Conservation (phyloP, 2,329 filamentous ascomycete species). For the Colletotrichum truncatum region DNA sequence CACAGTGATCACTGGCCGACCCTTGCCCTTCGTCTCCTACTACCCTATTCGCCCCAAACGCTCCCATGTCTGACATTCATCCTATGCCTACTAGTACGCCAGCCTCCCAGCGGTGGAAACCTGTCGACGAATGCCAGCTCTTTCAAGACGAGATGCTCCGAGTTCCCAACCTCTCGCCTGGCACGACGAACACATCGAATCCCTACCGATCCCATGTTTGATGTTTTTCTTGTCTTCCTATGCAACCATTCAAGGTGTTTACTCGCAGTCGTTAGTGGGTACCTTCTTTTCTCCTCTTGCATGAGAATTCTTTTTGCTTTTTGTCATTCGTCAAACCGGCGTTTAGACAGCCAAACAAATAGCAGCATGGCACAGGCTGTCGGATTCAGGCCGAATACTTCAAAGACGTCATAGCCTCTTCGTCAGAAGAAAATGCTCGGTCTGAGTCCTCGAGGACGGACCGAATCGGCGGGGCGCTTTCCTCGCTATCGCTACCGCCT, state of each 20-base stretch:
- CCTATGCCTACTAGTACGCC: not conserved
- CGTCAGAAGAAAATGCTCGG: not conserved
- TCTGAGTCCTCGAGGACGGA: not conserved
- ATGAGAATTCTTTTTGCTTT: not conserved
- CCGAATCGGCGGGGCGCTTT: not conserved
- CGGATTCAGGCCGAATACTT: not conserved
- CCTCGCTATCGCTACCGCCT: not conserved
- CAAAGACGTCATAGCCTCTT: not conserved
- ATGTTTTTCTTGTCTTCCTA: not conserved
- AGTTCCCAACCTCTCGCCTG: not conserved
- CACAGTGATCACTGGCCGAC: not conserved
- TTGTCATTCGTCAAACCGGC: not conserved
- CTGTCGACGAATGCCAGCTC: slow-evolving; percentile 8
- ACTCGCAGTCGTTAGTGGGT: not conserved
- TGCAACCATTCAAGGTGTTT: not conserved
- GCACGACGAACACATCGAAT: not conserved
- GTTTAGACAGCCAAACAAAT: not conserved
- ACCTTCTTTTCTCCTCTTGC: not conserved
- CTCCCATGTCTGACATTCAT: slow-evolving; percentile 9
- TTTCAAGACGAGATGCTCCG: slow-evolving; percentile 8
- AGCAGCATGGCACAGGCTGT: not conserved
- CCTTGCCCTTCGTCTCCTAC: not conserved
- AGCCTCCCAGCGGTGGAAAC: not conserved
- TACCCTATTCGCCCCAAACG: slow-evolving; percentile 25
- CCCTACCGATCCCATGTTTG: not conserved